Conservation (phyloP, 2,329 filamentous ascomycete species). For the Tolypocladium paradoxum region DNA sequence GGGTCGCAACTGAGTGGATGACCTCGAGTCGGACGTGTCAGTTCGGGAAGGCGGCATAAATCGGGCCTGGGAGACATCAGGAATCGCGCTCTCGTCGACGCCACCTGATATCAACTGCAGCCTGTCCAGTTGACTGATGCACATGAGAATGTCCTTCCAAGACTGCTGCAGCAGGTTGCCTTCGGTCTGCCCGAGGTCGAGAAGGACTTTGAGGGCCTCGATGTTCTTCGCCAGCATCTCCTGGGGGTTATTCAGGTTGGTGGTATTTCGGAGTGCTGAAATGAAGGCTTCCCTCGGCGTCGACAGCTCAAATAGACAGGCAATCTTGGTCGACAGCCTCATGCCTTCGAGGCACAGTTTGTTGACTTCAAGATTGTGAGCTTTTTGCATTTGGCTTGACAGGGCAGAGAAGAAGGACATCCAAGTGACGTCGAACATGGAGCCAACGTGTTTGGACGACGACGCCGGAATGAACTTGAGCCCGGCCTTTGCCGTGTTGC, state of each 20-base stretch:
- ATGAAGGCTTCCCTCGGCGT: slow-evolving; percentile 95
- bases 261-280: slow-evolving; percentile 82
- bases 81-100: slow-evolving; percentile 83
- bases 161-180: slow-evolving; percentile 82
- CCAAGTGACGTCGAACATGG: slow-evolving; percentile 98
- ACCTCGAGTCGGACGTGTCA: slow-evolving; percentile 47
- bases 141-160: slow-evolving; percentile 92
- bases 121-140: slow-evolving; percentile 89
- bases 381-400: slow-evolving; percentile 86
- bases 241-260: slow-evolving; percentile 88
- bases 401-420: slow-evolving; percentile 97
- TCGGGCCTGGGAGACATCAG: slow-evolving; percentile 79
- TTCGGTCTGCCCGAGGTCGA: slow-evolving; percentile 88
- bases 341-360: slow-evolving; percentile 90
- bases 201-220: slow-evolving; percentile 80
- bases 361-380: slow-evolving; percentile 85
- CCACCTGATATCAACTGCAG: slow-evolving; percentile 92
- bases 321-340: slow-evolving; percentile 85
- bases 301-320: slow-evolving; percentile 84
- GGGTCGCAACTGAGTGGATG: slow-evolving; percentile 50
- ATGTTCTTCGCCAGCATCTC: slow-evolving; percentile 96
- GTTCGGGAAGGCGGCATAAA: slow-evolving; percentile 52
- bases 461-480: slow-evolving; percentile 82
- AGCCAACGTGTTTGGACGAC: slow-evolving; percentile 87
- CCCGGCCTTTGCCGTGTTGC: slow-evolving; percentile 59